Percentiles rank a stretch among this genome's conserved stretches.
These are phyloP conservation scores for Colletotrichum incanum DNA, from an alignment of 2,329 filamentous ascomycete species.

Conservation along the genomic window DNA sequence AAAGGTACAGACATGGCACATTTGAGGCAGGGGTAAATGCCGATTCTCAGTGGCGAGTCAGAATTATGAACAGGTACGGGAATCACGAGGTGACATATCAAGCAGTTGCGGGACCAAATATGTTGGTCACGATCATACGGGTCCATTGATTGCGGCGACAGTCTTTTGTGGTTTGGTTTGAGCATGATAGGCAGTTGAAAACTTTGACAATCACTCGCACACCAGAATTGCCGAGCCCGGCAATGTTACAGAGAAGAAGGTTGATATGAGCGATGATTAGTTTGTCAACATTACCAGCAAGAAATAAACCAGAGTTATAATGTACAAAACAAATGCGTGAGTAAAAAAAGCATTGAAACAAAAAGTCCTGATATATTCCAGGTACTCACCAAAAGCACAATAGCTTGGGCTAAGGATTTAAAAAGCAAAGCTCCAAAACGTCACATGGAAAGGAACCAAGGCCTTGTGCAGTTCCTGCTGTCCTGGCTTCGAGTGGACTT, in stretches of 20 bases:
- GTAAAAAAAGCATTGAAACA: too few relatives aligned
- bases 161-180: background rate
- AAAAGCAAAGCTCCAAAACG: too few relatives aligned
- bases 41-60: background rate
- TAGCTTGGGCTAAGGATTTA: too few relatives aligned
- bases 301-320: background rate
- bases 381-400: too few relatives aligned
- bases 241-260: background rate
- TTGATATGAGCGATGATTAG: background rate
- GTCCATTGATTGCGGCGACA: background rate
- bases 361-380: too few relatives aligned
- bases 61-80: background rate
- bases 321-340: too few relatives aligned
- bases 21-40: background rate
- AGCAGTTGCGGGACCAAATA: background rate
- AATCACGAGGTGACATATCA: background rate
- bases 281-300: background rate
- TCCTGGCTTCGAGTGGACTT: background rate
- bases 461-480: background rate
- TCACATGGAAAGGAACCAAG: background rate
- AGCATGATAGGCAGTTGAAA: background rate
- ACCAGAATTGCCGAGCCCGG: too few relatives aligned
- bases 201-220: background rate
- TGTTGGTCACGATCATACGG: background rate
- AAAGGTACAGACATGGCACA: background rate